These are phyloP conservation scores for Mucuna pruriens DNA, from an alignment of 306 rosid species.

Conservation along the genomic window DNA sequence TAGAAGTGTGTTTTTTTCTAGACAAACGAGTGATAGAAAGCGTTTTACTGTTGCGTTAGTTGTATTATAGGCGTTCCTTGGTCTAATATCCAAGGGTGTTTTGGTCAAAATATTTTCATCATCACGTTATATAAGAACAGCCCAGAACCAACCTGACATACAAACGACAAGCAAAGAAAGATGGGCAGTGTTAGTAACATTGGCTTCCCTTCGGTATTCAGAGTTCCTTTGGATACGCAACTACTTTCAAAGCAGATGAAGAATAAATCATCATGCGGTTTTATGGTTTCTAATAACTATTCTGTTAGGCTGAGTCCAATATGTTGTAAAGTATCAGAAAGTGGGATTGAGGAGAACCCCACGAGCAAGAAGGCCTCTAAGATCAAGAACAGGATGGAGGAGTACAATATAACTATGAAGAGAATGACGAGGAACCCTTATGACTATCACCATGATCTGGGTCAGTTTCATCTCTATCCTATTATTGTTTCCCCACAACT, in stretches of 20 bases:
- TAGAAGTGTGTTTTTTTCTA: no score
- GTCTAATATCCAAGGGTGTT: slow-evolving; percentile 35
- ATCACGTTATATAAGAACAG: slow-evolving; percentile 11
- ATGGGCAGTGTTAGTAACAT: slow-evolving; percentile 54
- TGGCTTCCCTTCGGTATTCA: slow-evolving; percentile 45
- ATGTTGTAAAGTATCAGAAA: slow-evolving; percentile 61
- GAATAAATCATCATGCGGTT: slow-evolving; percentile 33
- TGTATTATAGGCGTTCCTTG: background rate
- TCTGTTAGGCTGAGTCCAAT: slow-evolving; percentile 40
- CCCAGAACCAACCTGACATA: background rate
- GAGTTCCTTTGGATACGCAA: slow-evolving; percentile 42
- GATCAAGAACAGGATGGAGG: slow-evolving; percentile 67
- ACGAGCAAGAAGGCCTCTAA: slow-evolving; percentile 40
- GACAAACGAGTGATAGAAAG: background rate
- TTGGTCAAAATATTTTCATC: slow-evolving; percentile 27
- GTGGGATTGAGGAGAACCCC: slow-evolving; percentile 56
- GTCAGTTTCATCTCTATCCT: slow-evolving; percentile 58
- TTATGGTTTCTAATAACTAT: slow-evolving; percentile 30
- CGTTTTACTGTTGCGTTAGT: no score
- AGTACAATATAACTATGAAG: slow-evolving; percentile 87
- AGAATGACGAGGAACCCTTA: slow-evolving; percentile 93
- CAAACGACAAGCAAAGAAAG: background rate
- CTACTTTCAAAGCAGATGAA: slow-evolving; percentile 37
- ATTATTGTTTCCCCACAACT: background rate
- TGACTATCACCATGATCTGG: slow-evolving; percentile 94